Evolutionary conservation across 2,329 filamentous ascomycete species (phyloP), one percentile per base, ranked within the genome.

Genomic region (Colletotrichum spinosum): DNA sequence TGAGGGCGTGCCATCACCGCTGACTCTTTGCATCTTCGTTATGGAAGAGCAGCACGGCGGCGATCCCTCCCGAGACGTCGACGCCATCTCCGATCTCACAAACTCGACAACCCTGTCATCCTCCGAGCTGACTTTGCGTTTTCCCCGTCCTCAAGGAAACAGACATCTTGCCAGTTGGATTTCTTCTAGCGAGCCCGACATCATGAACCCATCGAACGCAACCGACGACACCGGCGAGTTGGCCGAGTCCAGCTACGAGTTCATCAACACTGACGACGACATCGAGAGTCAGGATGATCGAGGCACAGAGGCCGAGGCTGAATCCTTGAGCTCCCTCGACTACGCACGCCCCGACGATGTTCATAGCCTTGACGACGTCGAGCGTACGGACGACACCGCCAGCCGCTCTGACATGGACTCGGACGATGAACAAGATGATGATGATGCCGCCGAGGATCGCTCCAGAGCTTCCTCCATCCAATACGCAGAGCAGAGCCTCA

Each of bases 151-250:
- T 0, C 80, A 83, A 71, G 86, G 84, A 57, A 88, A 83, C 69
- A 80, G 80, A 60, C 79, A 81, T 54, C 83, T 89, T 45, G 86
- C 86, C 70, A 84, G 85, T 79, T 88, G 86, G 86, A 79, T 89
- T 53, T 86, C 84, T 7, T 83, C 81, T 57, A 88, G 85, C 71
- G 81, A 85, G 37, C 84, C 84, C 56, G 82, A 86, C 76, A 86
- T 88, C 68, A 86, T 87, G 83, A 80, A 79, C 68, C 75, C 80
- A 25, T 77, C 77, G 42, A 76, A 73, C 57, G 70, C 78, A 48
- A 77, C 77, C 35, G 79, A 81, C 63, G 82, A 84, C 45, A 80
- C 34, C 15, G 46, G 48, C 35, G 46, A 82, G 84, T 73, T 88
- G 71, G 76, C 80, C 71, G 86, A 87, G 71, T 86, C 86, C 60